Percentiles rank a stretch among this genome's conserved stretches.
phyloP scores from a whole-genome alignment of 352 stramenopile species.

The Phytophthora citricola region DNA sequence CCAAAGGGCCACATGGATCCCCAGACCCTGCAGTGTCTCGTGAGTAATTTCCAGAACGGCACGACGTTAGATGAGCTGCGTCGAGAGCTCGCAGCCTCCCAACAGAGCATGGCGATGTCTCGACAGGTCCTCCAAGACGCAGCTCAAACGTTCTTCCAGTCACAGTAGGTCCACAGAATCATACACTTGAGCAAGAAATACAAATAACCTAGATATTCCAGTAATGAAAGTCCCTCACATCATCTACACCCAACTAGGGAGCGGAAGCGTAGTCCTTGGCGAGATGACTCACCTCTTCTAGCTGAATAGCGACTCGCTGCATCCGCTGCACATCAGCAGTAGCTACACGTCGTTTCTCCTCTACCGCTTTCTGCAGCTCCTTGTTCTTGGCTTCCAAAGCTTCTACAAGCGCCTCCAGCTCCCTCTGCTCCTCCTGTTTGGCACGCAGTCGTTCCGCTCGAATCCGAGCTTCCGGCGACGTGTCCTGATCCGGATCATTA shows the following conservation, averaged over 20 bases:
- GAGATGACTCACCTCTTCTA: slow-evolving; percentile 47
- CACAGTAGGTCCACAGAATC: slow-evolving; percentile 27
- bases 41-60: slow-evolving; percentile 79
- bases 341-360: slow-evolving; percentile 53
- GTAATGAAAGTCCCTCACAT: neutral
- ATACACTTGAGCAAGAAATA: slow-evolving; percentile 13
- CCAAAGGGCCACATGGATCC: slow-evolving; percentile 56
- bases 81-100: slow-evolving; percentile 67
- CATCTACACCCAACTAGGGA: slow-evolving; percentile 20
- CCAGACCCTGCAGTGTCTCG: slow-evolving; percentile 66
- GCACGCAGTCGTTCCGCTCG: slow-evolving; percentile 51
- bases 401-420: slow-evolving; percentile 50
- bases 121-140: slow-evolving; percentile 71
- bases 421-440: slow-evolving; percentile 58
- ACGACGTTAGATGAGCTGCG: slow-evolving; percentile 67
- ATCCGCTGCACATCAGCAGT: slow-evolving; percentile 55
- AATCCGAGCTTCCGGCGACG: slow-evolving; percentile 49
- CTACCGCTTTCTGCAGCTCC: slow-evolving; percentile 45
- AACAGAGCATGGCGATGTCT: slow-evolving; percentile 74
- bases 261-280: slow-evolving; percentile 49
- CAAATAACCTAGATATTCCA: slow-evolving; percentile 32
- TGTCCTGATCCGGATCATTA: slow-evolving; percentile 6
- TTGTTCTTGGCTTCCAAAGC: slow-evolving; percentile 51
- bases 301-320: slow-evolving; percentile 36
- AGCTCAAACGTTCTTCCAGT: slow-evolving; percentile 72